phyloP scores from a whole-genome alignment of 805 yeast species.

The Yarrowia divulgata region DNA sequence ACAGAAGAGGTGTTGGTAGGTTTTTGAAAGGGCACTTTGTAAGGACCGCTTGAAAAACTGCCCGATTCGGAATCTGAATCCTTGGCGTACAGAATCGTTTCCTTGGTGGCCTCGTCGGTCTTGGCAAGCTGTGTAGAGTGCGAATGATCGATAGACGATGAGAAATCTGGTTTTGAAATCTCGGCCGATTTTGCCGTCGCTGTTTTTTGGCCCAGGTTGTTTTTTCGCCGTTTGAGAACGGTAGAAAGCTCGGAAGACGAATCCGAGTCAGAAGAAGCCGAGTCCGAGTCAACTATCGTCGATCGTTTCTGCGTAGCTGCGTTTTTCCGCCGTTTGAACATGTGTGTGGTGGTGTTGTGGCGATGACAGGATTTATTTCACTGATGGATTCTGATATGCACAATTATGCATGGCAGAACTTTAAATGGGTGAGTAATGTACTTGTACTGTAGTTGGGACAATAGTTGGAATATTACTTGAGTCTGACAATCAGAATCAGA shows the following conservation, averaged over 20 bases:
- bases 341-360: neutral
- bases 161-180: neutral
- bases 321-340: conserved; percentile 18
- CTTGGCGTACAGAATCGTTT: conserved; percentile 12
- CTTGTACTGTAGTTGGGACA: too few relatives aligned
- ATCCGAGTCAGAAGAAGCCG: neutral
- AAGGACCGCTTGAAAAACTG: neutral
- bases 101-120: conserved; percentile 24
- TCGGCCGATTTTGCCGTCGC: neutral
- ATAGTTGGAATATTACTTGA: neutral
- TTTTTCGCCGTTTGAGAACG: neutral
- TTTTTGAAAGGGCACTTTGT: conserved; percentile 11
- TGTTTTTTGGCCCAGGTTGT: too few relatives aligned
- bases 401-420: neutral
- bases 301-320: neutral
- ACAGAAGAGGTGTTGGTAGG: conserved; percentile 1
- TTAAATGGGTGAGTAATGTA: too few relatives aligned
- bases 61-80: neutral
- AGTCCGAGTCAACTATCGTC: neutral
- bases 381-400: neutral
- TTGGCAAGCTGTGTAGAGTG: neutral
- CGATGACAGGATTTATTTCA: neutral
- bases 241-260: neutral
- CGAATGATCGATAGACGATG: conserved; percentile 8
- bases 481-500: too few relatives aligned